These are phyloP conservation scores for Rutstroemia sp. DNA, from an alignment of 2,329 filamentous ascomycete genomes.

Conservation along the genomic window DNA sequence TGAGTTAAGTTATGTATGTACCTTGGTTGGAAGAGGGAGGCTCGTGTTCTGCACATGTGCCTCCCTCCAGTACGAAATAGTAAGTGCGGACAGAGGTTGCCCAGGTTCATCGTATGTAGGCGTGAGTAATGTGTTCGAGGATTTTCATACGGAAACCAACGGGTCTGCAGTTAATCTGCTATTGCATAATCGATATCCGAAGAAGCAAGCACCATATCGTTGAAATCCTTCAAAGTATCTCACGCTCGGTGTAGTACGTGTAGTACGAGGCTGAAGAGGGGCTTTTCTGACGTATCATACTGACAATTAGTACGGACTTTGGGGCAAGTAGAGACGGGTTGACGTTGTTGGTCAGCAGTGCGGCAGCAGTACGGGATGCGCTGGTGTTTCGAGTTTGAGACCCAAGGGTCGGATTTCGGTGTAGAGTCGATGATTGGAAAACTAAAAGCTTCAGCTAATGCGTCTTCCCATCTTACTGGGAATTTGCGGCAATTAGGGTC, in stretches of 20 bases:
- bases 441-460: neutral
- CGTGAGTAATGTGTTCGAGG: too few relatives aligned
- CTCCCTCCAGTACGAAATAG: neutral
- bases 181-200: neutral
- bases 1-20: slow-evolving; percentile 1
- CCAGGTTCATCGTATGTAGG: neutral
- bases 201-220: neutral
- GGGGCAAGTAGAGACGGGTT: neutral
- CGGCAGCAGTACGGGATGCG: neutral
- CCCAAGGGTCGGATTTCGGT: neutral
- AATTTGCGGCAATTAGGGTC: neutral
- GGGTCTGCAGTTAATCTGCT: neutral
- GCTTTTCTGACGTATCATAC: slow-evolving; percentile 4
- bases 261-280: neutral
- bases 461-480: neutral
- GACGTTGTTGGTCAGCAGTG: neutral
- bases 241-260: neutral
- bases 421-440: neutral
- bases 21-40: neutral
- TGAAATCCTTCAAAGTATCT: neutral
- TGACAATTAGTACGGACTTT: neutral
- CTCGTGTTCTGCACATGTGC: slow-evolving; percentile 1
- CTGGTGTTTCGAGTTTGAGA: slow-evolving; percentile 1
- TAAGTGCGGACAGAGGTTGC: neutral
- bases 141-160: neutral